Evolutionary conservation across 2,329 filamentous ascomycete genomes (phyloP), one percentile per base, ranked within the genome.

Genomic region (Fusarium bulbicola): DNA sequence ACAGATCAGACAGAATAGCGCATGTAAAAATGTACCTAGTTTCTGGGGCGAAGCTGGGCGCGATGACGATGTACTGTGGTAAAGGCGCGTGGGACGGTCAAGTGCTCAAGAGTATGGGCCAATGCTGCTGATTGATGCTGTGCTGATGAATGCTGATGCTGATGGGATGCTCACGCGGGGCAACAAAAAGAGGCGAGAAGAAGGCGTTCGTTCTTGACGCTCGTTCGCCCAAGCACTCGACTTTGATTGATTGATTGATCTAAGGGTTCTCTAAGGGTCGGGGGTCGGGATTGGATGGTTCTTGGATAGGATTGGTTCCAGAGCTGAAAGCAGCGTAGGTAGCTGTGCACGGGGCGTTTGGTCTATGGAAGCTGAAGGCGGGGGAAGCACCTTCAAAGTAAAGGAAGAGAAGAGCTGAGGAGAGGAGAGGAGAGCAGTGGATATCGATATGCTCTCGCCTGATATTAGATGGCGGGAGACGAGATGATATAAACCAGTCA

Each of bases 81-180:
- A 30, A 40, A 40, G 43, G 45, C 39, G 52, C 53, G 64, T 60
- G 52, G 64, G 63, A 68, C 59, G 40, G 54, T 58, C 54, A 58
- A 58, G 40, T 49, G 54, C 40, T 49, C 40, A 28, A 49, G 54
- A 58, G 32, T 43, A 65, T 39, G 50, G 32, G 34, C 53, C 36
- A 58, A 49, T 58, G 30, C 42, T 63, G 43, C 50, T 68, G 50
- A 57, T 63, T 63, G 59, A 57, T 69, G 69, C 42, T 61, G n/a
- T 56, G 43, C 43, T 67, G 62, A 32, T 64, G 68, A 54, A 49
- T 57, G 68, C 54, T 58, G 59, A 59, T 61, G 68, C 58, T 63
- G 63, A 59, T 69, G 56, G 30, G 37, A 43, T 66, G 61, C 54
- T 66, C 64, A 72, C 71, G 72, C 64, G 72, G 68, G 72, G 72